phyloP scores from a whole-genome alignment of 139 green algal species.

The Chlorella sp. region DNA sequence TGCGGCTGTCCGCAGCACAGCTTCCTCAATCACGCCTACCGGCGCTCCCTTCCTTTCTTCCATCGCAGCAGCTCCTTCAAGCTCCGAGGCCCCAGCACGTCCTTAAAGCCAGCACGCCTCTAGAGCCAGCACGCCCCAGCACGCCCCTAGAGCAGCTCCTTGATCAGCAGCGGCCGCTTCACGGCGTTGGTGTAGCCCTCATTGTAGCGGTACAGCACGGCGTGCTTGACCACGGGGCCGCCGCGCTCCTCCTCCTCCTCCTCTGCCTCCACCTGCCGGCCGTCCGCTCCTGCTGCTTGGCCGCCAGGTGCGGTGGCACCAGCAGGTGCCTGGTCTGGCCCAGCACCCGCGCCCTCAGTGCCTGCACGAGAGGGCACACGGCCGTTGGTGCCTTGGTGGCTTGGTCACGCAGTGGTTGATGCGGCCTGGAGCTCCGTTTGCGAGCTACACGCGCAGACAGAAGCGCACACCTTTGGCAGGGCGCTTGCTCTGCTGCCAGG shows the following conservation, averaged over 20 bases:
- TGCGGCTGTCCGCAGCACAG: no score
- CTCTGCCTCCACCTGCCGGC: background rate
- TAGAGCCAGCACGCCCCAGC: no score
- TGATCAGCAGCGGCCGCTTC: slow-evolving; percentile 70
- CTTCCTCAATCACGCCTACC: no score
- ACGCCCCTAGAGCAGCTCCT: slow-evolving; percentile 72
- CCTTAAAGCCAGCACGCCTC: no score
- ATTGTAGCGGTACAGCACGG: slow-evolving; percentile 82
- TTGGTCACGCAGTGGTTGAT: no score
- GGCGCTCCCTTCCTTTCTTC: no score
- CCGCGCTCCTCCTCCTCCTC: background rate
- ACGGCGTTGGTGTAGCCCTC: slow-evolving; percentile 94
- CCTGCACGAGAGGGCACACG: no score
- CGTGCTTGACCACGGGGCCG: background rate
- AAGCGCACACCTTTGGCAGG: background rate
- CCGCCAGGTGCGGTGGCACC: background rate
- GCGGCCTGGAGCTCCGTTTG: no score
- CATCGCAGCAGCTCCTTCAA: no score
- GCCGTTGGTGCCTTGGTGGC: no score
- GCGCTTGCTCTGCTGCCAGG: background rate
- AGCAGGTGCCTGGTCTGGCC: background rate
- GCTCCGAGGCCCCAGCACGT: no score
- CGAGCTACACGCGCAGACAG: background rate
- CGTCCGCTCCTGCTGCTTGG: background rate
- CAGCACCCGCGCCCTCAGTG: background rate